Percentiles rank a stretch among this genome's conserved stretches.
Conservation (phyloP, 139 green algal species). For the Closterium sp. region DNA sequence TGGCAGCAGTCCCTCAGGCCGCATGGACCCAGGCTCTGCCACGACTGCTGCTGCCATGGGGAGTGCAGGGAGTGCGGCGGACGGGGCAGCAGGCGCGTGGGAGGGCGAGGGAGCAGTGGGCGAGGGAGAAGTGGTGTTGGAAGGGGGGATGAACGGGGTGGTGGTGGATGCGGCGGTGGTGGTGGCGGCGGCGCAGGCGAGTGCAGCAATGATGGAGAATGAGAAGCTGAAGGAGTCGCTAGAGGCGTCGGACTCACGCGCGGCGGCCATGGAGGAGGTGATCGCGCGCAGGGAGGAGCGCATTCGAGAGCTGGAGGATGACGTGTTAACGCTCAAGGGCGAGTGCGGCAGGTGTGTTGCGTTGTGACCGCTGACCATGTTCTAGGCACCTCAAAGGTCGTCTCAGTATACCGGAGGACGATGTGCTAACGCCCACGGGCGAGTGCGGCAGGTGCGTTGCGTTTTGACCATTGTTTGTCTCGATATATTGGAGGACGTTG, state of each 20-base stretch:
- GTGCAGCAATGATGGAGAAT: not conserved
- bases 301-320: not conserved
- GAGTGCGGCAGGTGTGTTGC: not conserved
- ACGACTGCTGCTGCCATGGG: not conserved
- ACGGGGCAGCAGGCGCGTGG: not conserved
- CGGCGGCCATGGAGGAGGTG: conserved; percentile 2
- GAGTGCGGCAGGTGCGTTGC: not conserved
- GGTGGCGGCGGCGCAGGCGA: too few species aligned
- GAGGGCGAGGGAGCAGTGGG: not conserved
- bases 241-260: conserved; percentile 38
- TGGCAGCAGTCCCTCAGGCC: too few species aligned
- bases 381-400: too few species aligned
- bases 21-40: too few species aligned
- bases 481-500: too few species aligned
- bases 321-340: not conserved
- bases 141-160: too few species aligned
- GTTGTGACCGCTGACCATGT: too few species aligned
- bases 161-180: too few species aligned
- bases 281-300: not conserved
- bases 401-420: too few species aligned
- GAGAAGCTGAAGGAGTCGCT: conserved; percentile 30
- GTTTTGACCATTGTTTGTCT: too few species aligned
- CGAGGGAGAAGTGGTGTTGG: too few species aligned
- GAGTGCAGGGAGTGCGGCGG: not conserved
- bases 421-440: not conserved